Evolutionary conservation across 495 filamentous ascomycete species (phyloP), one percentile per base, ranked within the genome.

Genomic region (Podospora sp.): DNA sequence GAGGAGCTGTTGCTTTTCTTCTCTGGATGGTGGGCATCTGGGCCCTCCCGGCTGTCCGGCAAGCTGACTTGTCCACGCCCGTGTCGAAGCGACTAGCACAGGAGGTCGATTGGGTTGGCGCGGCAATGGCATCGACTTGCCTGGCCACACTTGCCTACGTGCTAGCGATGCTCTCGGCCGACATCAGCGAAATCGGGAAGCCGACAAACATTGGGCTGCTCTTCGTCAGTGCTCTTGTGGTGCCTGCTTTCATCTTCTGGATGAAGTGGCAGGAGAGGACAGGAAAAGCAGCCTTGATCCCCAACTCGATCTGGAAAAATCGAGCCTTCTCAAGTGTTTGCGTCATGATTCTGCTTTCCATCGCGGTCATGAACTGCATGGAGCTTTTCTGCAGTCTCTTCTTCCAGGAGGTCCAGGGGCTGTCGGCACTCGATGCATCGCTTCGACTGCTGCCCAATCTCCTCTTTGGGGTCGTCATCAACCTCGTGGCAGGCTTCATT

Each of bases 361-460:
- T 76, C 63, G 85, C 79, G 2, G 80, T 81, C 1, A 53, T 84
- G 11, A 40, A 68, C 35, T 52, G 72, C 2, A 82, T 84, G 71
- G 85, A 87, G 70, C 73, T 69, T 68, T 68, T 24, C 56, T 20
- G 14, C 18, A 65, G 55, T 7, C 46, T 63, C 33, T 72, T 61
- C 53, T 79, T 83, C 46, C 84, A 86, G 65, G 56, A 81, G 16
- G 69, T 83, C 14, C 77, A 82, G 58, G 55, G 73, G 6, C 71
- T 78, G 12, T 71, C 74, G 7, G 75, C 84, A 6, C 74, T 87
- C 4, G 72, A 81, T 26, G 77, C 86, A 22, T 80, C 85, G 0
- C 46, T 88, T 12, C 82, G 83, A 12, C 81, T 90, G 26, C 74
- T 90, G 1, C 88, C 89, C 0, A 81, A 80, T 66, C 77, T 86